phyloP scores from a whole-genome alignment of 148 eudicot species.

The Silene uniflora region DNA sequence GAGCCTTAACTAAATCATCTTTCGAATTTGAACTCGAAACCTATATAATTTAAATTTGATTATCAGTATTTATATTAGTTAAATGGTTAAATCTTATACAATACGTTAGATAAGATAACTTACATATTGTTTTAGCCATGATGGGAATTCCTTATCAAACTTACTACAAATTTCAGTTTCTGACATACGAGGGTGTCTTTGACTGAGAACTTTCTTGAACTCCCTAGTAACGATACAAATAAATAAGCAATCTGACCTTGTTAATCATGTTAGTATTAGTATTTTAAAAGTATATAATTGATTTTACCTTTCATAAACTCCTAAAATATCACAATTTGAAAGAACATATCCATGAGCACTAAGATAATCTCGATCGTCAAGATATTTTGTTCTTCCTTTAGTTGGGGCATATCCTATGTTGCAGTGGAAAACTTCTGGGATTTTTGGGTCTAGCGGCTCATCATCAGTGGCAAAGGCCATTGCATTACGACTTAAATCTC shows the following conservation, averaged over 20 bases:
- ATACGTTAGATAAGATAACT: background rate
- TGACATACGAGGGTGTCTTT: background rate
- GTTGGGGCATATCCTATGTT: background rate
- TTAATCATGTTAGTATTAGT: background rate
- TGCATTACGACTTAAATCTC: background rate
- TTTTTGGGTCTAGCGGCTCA: background rate
- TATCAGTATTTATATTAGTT: background rate
- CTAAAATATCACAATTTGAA: background rate
- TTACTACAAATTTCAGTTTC: background rate
- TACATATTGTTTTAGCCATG: slow-evolving; percentile 9
- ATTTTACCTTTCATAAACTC: background rate
- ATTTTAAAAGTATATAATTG: too few relatives aligned
- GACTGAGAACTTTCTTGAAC: background rate
- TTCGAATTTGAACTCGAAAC: background rate
- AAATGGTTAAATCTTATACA: background rate
- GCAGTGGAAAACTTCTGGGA: background rate
- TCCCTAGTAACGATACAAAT: background rate
- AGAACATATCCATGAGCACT: slow-evolving; percentile 1
- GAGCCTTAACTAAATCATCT: background rate
- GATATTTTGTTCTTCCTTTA: background rate
- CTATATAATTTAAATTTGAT: background rate
- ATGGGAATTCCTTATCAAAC: background rate
- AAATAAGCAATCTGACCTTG: too few relatives aligned
- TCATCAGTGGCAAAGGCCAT: background rate
- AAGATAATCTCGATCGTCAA: background rate